phyloP scores from a whole-genome alignment of 2,329 filamentous ascomycete genomes.

The Reticulascus tulasneorum region DNA sequence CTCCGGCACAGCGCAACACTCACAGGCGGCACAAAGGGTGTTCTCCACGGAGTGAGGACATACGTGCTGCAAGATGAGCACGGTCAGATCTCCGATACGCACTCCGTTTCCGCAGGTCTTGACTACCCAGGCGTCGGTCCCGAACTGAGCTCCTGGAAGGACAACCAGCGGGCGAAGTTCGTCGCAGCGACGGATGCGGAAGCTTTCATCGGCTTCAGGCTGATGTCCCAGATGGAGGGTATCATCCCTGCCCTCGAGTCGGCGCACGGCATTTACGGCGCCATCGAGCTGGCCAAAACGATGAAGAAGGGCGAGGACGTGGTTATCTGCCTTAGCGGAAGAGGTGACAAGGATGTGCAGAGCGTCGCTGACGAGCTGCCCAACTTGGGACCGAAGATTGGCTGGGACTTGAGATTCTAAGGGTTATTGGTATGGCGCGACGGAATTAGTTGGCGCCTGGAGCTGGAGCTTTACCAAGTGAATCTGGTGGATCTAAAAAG shows the following conservation, averaged over 20 bases:
- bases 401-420: conserved; percentile 63
- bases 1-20: conserved; percentile 82
- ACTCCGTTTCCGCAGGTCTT: conserved; percentile 92
- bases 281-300: conserved; percentile 84
- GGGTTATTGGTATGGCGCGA: conserved; percentile 1
- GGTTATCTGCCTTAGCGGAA: conserved; percentile 88
- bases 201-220: conserved; percentile 81
- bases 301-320: conserved; percentile 86
- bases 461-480: background rate
- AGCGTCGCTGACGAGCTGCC: conserved; percentile 94
- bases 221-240: conserved; percentile 84
- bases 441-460: background rate
- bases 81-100: conserved; percentile 91
- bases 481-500: background rate
- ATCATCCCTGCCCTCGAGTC: conserved; percentile 96
- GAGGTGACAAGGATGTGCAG: conserved; percentile 98
- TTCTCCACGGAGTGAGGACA: conserved; percentile 91
- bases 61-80: conserved; percentile 92
- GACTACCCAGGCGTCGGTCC: conserved; percentile 97
- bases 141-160: conserved; percentile 90
- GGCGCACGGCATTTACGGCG: conserved; percentile 87
- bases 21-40: conserved; percentile 80
- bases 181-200: conserved; percentile 87
- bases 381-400: conserved; percentile 82
- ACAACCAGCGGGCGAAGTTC: conserved; percentile 79